A percentile compares a stretch with the other conserved stretches of the same genome.
Evolutionary conservation across 345 rosid genomes (phyloP).

Genomic region (Brassica incana): DNA sequence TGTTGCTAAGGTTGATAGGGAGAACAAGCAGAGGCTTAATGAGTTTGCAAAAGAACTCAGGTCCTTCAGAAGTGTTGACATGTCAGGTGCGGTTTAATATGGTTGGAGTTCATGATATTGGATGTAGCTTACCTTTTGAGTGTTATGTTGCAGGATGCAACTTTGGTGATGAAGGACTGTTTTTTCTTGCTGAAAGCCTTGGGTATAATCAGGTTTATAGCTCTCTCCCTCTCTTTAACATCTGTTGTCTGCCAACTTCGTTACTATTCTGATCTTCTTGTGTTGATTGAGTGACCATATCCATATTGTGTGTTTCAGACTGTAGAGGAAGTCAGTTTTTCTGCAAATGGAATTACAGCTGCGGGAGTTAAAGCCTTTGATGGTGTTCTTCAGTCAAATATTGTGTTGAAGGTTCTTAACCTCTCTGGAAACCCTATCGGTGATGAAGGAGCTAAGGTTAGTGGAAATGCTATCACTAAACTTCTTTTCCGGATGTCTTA

Average conservation of each 20-base stretch:
- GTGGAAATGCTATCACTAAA: slow-evolving; percentile 17
- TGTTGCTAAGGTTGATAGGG: slow-evolving; percentile 65
- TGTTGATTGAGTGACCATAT: slow-evolving; percentile 15
- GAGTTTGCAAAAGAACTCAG: slow-evolving; percentile 82
- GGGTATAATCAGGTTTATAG: slow-evolving; percentile 80
- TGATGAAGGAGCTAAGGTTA: slow-evolving; percentile 95
- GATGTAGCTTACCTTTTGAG: slow-evolving; percentile 22
- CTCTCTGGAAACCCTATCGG: slow-evolving; percentile 95
- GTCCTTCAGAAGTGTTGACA: slow-evolving; percentile 75
- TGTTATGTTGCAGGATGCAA: slow-evolving; percentile 59
- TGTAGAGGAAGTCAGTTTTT: slow-evolving; percentile 90
- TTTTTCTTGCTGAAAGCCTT: slow-evolving; percentile 84
- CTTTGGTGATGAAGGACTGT: slow-evolving; percentile 92
- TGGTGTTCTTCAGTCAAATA: slow-evolving; percentile 81
- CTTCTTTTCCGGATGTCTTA: background rate
- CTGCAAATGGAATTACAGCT: slow-evolving; percentile 91
- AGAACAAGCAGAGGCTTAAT: slow-evolving; percentile 77
- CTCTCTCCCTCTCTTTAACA: slow-evolving; percentile 10
- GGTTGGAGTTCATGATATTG: slow-evolving; percentile 9
- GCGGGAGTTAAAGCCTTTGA: slow-evolving; percentile 85
- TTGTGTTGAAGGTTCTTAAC: slow-evolving; percentile 63
- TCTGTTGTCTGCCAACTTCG: slow-evolving; percentile 8
- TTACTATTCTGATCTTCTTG: background rate
- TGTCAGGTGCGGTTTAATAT: slow-evolving; percentile 61
- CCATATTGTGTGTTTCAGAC: slow-evolving; percentile 47